Percentiles rank a stretch among this genome's conserved stretches.
These are phyloP conservation scores for Pleurotus giganteus DNA, from an alignment of 768 basidiomycete genomes.

Conservation along the genomic window DNA sequence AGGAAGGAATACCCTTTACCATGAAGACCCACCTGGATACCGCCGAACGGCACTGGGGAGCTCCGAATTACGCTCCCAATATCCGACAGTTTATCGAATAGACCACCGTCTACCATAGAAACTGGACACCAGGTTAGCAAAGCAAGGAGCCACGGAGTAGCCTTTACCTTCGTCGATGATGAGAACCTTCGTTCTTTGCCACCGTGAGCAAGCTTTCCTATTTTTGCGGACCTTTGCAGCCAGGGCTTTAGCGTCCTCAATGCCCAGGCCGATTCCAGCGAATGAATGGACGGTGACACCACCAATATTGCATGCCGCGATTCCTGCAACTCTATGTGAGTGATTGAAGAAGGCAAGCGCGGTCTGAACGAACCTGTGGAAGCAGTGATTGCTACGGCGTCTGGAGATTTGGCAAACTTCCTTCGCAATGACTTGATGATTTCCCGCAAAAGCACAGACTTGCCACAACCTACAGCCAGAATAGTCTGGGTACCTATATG, in stretches of 20 bases:
- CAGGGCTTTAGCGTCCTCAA: slow-evolving; percentile 61
- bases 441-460: slow-evolving; percentile 90
- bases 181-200: slow-evolving; percentile 82
- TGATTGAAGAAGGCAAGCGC: not conserved
- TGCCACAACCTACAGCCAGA: slow-evolving; percentile 78
- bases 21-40: slow-evolving; percentile 68
- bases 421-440: slow-evolving; percentile 76
- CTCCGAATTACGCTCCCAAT: slow-evolving; percentile 69
- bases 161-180: slow-evolving; percentile 76
- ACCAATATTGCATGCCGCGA: slow-evolving; percentile 97
- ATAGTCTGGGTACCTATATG: slow-evolving; percentile 12
- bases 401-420: slow-evolving; percentile 47
- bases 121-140: slow-evolving; percentile 46
- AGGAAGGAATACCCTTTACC: not conserved
- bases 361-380: slow-evolving; percentile 65
- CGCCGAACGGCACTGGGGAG: slow-evolving; percentile 78
- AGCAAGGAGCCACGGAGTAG: not conserved
- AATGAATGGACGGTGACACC: slow-evolving; percentile 96
- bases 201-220: slow-evolving; percentile 76
- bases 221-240: slow-evolving; percentile 72
- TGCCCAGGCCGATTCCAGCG: slow-evolving; percentile 87
- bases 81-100: slow-evolving; percentile 85
- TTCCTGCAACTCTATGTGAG: slow-evolving; percentile 43
- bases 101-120: slow-evolving; percentile 93
- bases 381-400: slow-evolving; percentile 91